Evolutionary conservation across 805 yeast genomes (phyloP).

Genomic region (Metschnikowia amazonensis): DNA sequence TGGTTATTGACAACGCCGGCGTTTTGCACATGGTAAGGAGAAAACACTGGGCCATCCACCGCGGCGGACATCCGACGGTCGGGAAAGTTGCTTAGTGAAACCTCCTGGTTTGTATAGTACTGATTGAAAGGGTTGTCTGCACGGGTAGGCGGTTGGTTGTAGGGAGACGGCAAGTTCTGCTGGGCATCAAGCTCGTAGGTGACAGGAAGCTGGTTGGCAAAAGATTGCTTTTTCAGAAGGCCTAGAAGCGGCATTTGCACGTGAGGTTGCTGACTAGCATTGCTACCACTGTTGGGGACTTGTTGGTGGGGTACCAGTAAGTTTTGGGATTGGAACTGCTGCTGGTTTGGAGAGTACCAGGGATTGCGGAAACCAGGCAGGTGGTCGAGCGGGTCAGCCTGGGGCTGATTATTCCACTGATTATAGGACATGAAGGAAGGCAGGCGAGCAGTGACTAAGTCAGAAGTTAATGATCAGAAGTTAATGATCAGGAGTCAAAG

Average conservation of each 20-base stretch:
- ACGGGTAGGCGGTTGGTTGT: conserved; percentile 41
- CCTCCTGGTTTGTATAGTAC: conserved; percentile 39
- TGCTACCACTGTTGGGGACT: background rate
- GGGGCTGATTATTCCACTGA: background rate
- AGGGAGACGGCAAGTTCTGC: conserved; percentile 25
- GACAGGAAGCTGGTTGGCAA: conserved; percentile 45
- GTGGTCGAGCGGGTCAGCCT: conserved; percentile 6
- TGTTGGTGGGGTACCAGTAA: background rate
- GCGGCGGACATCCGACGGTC: conserved; percentile 40
- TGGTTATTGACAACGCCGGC: background rate
- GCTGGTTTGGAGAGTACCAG: conserved; percentile 33
- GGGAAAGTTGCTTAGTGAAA: conserved; percentile 21
- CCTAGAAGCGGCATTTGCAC: conserved; percentile 24
- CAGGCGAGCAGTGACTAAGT: background rate
- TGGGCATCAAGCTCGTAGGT: conserved; percentile 44
- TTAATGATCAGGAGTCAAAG: no score
- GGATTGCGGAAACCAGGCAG: conserved; percentile 40
- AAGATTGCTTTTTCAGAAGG: conserved; percentile 29
- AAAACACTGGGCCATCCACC: conserved; percentile 26
- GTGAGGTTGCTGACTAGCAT: background rate
- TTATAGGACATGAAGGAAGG: background rate
- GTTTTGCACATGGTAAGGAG: conserved; percentile 14
- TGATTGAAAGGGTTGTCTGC: conserved; percentile 45
- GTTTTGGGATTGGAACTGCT: conserved; percentile 11
- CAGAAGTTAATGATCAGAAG: no score